Evolutionary conservation across 2,329 filamentous ascomycete species (phyloP), one percentile per base, ranked within the genome.

Genomic region (Cladosporium velox): DNA sequence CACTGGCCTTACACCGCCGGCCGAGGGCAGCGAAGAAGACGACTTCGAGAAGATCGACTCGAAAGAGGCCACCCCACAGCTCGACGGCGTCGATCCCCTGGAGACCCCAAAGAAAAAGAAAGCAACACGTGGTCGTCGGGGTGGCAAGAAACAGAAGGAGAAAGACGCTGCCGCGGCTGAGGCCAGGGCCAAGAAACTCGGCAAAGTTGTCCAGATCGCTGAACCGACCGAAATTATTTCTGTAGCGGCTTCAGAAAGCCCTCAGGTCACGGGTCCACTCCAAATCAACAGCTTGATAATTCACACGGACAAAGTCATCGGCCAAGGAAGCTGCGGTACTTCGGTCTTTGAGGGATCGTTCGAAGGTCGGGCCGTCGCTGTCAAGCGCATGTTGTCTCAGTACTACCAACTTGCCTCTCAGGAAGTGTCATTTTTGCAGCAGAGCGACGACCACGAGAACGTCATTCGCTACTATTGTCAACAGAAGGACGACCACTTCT

Each of bases 391-490:
- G 92, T 84, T 98, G 67, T 92, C 94, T 38, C 92, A 97, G 71
- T 97, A 97, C 73, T 97, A 93, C 76, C 94, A 97, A 70, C 91
- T 99, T 71, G 95, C 95, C 0, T 93, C 92, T 12, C 93, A 97
- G 73, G 95, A 99, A 79, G 96, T 97, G 1, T 90, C 90, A 67
- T 83, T 98, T 62, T 81, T 99, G 12, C 87, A 96, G 67, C 93
- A 97, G 77, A 97, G 93, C 74, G 95, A 99, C 72, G 91, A 97
- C 73, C 95, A 99, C 74, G 90, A 91, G 14, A 98, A 99, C 77
- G 94, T 99, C 51, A 96, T 99, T 70, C 92, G 94, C 47, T 99
- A 99, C 76, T 97, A 92, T 74, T 93, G 93, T 59, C 93, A 97
- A 73, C 91, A 97, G 73, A 89, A 91, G 72, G 92, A 92, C 12